phyloP scores from a whole-genome alignment of 164 flowering plant species.

The Vitis cinerea region DNA sequence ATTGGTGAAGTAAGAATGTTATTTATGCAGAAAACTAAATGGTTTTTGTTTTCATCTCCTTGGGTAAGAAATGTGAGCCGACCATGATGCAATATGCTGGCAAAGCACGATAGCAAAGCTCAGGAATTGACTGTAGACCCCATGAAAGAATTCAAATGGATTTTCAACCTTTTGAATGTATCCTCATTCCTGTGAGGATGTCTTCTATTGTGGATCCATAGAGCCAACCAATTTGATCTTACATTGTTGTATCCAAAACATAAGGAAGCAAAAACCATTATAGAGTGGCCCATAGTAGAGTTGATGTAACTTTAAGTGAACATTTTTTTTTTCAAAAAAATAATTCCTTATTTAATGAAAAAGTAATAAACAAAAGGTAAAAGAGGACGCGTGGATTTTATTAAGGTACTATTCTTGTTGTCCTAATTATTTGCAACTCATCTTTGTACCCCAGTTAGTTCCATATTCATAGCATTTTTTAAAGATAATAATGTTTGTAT shows the following conservation, averaged over 20 bases:
- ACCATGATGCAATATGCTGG: slow-evolving; percentile 58
- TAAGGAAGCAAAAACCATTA: no score
- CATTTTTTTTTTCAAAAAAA: no score
- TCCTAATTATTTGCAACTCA: no score
- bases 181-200: slow-evolving; percentile 43
- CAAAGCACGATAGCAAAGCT: slow-evolving; percentile 42
- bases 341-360: no score
- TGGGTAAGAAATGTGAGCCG: slow-evolving; percentile 49
- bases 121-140: slow-evolving; percentile 43
- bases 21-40: not conserved
- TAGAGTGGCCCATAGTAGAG: no score
- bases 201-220: slow-evolving; percentile 64
- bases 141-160: slow-evolving; percentile 25
- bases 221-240: slow-evolving; percentile 48
- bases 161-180: slow-evolving; percentile 55
- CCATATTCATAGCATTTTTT: slow-evolving; percentile 33
- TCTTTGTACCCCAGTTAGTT: slow-evolving; percentile 44
- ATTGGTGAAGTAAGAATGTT: no score
- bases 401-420: no score
- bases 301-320: no score
- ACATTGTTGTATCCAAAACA: no score
- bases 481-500: no score
- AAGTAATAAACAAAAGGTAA: no score
- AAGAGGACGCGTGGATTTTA: no score
- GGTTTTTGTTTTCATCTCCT: slow-evolving; percentile 22